Evolutionary conservation across 495 filamentous ascomycete genomes (phyloP), one percentile per base, ranked within the genome.

Genomic region (Xylaria cubensis): DNA sequence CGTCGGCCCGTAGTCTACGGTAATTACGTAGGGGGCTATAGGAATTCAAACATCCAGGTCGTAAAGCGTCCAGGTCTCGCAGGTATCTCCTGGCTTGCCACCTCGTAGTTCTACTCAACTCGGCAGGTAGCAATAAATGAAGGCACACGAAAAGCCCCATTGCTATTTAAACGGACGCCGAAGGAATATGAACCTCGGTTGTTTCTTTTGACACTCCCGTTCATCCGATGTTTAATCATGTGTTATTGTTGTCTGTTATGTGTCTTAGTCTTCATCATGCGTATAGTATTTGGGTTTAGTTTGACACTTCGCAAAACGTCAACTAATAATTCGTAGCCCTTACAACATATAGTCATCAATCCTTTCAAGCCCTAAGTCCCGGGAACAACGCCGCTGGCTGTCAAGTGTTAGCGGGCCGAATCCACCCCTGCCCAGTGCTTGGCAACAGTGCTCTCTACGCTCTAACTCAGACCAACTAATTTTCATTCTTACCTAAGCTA

Each of bases 81-180:
- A 56, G 7, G 56, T 19, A 39, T 61, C 17, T 12, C 56, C 56
- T n/a, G n/a, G 32, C 24, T n/a, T 10, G 12, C 32, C 56, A 39
- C 7, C 32, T 61, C 32, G n/a, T n/a, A 9, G 29, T 39, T 36
- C 29, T 39, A n/a, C 58, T 21, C 58, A 61, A 39, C 15, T 36
- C 7, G 58, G 58, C 58, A 61, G 58, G 58, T 61, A 39, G 19
- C 19, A 39, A 21, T 39, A 61, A 39, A 39, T 61, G 51, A 55
- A 12, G 9, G 7, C 3, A 55, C 15, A 29, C 51, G 51, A 55
- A 55, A 55, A 24, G 24, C n/a, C 21, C 50, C 6, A 2, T 51
- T 51, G 50, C 50, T 24, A 51, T 24, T 24, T 10, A 51, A 51
- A 51, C 50, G n/a, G 50, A 51, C 7, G 50, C 50, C 50, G 50